Percentiles rank a stretch among this genome's conserved stretches.
Evolutionary conservation across 495 filamentous ascomycete species (phyloP).

Genomic region (Talaromyces wortmannii): DNA sequence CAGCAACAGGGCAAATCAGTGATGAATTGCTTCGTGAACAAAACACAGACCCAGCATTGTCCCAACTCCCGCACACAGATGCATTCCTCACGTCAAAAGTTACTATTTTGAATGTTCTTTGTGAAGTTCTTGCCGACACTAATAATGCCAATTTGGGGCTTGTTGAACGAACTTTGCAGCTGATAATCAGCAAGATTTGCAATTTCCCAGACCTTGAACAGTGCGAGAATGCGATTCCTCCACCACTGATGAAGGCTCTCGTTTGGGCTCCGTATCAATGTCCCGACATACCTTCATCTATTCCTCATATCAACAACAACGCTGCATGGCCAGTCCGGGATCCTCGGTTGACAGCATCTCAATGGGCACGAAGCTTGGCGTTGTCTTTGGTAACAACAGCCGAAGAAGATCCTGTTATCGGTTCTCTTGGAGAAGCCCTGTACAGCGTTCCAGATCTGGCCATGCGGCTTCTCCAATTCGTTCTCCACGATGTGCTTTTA

Average conservation of each 20-base stretch:
- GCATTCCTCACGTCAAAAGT: constrained; percentile 31
- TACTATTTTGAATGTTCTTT: constrained; percentile 57
- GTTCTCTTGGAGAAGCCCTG: constrained; percentile 56
- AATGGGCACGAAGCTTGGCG: constrained; percentile 62
- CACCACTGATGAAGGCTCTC: constrained; percentile 32
- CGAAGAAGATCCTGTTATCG: constrained; percentile 57
- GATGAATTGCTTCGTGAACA: constrained; percentile 35
- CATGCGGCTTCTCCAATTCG: constrained; percentile 64
- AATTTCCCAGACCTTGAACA: constrained; percentile 37
- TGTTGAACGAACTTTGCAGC: constrained; percentile 70
- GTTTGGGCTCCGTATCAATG: constrained; percentile 38
- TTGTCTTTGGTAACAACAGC: constrained; percentile 54
- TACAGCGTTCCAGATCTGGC: constrained; percentile 58
- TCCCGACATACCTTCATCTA: constrained; percentile 16
- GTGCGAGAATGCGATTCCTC: constrained; percentile 36
- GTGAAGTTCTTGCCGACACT: constrained; percentile 57
- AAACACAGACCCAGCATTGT: constrained; percentile 8
- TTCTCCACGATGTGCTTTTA: constrained; percentile 71
- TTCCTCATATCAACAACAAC: not conserved
- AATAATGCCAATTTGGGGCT: constrained; percentile 59
- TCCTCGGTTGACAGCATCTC: constrained; percentile 11
- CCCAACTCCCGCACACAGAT: constrained; percentile 1
- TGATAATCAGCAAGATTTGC: constrained; percentile 53
- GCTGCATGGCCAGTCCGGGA: constrained; percentile 6
- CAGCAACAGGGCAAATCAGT: constrained; percentile 58